A percentile compares a stretch with the other conserved stretches of the same genome.
Evolutionary conservation across 1,284 basidiomycete species (phyloP).

Genomic region (Golubevia sp.): DNA sequence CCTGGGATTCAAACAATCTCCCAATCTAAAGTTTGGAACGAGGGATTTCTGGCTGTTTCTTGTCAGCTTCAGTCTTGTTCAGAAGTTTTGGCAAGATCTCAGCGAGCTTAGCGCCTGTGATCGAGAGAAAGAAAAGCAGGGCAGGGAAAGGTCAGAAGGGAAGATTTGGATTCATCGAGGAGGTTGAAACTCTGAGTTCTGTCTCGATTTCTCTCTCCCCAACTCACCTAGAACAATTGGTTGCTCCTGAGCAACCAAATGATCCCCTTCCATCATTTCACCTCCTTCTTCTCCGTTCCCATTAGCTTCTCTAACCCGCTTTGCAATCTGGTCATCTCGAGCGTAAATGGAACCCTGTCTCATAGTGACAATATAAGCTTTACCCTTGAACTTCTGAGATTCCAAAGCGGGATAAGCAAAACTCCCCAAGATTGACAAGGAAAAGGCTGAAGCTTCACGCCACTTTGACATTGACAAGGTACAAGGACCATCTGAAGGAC

Average conservation of each 20-base stretch:
- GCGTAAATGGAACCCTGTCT: slow-evolving; percentile 11
- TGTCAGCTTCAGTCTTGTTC: too few species aligned
- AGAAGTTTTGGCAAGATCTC: too few species aligned
- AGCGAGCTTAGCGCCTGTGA: too few species aligned
- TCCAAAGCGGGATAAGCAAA: slow-evolving; percentile 16
- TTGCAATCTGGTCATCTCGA: neutral
- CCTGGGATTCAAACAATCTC: too few species aligned
- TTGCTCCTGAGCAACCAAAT: slow-evolving; percentile 45
- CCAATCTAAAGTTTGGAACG: too few species aligned
- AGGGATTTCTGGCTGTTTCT: too few species aligned
- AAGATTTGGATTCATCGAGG: too few species aligned
- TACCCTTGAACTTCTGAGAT: slow-evolving; percentile 12
- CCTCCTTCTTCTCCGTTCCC: neutral
- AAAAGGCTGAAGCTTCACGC: slow-evolving; percentile 45
- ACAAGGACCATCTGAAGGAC: slow-evolving; percentile 11
- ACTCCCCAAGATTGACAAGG: slow-evolving; percentile 18
- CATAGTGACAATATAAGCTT: slow-evolving; percentile 23
- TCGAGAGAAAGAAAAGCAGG: too few species aligned
- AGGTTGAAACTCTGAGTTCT: too few species aligned
- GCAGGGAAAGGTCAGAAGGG: too few species aligned
- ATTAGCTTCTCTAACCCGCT: neutral
- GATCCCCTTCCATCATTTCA: slow-evolving; percentile 19
- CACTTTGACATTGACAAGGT: slow-evolving; percentile 43
- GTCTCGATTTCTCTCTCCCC: too few species aligned
- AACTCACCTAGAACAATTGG: slow-evolving; percentile 20